Percentiles rank a stretch among this genome's conserved stretches.
phyloP scores from a whole-genome alignment of 768 basidiomycete genomes.

The Calvatia gigantea region DNA sequence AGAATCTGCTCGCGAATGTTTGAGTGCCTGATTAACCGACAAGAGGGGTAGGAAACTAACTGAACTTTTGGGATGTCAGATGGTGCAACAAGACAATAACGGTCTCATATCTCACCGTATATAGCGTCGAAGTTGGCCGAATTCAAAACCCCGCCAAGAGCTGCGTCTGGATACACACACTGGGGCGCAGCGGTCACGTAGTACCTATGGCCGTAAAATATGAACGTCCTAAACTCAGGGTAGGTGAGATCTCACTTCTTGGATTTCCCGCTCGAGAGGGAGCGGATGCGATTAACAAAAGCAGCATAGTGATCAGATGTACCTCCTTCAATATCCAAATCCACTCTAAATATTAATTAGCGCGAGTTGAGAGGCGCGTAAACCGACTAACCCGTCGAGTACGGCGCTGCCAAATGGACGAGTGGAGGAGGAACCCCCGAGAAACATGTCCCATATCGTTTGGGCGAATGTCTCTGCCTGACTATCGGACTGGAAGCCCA shows the following conservation, averaged over 20 bases:
- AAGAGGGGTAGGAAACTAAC: slow-evolving; percentile 18
- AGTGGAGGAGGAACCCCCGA: slow-evolving; percentile 52
- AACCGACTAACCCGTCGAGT: slow-evolving; percentile 57
- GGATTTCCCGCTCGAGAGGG: slow-evolving; percentile 43
- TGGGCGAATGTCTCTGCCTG: slow-evolving; percentile 59
- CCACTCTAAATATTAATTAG: slow-evolving; percentile 36
- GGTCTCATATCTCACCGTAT: slow-evolving; percentile 44
- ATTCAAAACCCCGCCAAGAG: slow-evolving; percentile 57
- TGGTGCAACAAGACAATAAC: not conserved
- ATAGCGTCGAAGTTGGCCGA: slow-evolving; percentile 65
- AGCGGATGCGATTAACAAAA: slow-evolving; percentile 55
- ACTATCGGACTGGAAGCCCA: slow-evolving; percentile 53
- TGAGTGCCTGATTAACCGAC: not conserved
- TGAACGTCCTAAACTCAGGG: not conserved
- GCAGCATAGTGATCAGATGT: slow-evolving; percentile 42
- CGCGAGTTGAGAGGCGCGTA: not conserved
- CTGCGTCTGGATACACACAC: slow-evolving; percentile 69
- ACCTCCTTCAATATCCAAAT: slow-evolving; percentile 78
- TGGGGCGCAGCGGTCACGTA: slow-evolving; percentile 64
- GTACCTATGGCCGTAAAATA: slow-evolving; percentile 37
- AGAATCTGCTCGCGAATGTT: slow-evolving; percentile 42
- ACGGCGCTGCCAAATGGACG: slow-evolving; percentile 72
- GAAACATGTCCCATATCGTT: slow-evolving; percentile 70
- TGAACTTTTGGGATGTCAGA: slow-evolving; percentile 25
- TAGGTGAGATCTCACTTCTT: slow-evolving; percentile 41